A percentile compares a stretch with the other conserved stretches of the same genome.
Conservation (phyloP, 345 rosid genomes). For the Euphorbia peplus region DNA sequence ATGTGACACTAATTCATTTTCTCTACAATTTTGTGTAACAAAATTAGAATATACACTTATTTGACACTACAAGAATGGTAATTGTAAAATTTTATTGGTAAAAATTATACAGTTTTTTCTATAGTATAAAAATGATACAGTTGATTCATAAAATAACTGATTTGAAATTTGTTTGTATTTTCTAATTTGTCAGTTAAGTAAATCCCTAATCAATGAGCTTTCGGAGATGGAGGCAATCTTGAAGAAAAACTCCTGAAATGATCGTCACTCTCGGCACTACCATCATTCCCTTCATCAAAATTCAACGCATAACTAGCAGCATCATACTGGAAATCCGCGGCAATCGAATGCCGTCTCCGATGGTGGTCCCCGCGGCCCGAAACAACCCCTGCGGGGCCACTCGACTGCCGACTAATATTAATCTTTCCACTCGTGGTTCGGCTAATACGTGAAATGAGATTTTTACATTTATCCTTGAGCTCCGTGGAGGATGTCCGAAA, state of each 20-base stretch:
- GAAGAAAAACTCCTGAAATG: slow-evolving; percentile 25
- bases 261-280: not conserved
- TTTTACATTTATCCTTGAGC: slow-evolving; percentile 22
- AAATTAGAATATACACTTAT: too few species aligned
- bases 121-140: too few species aligned
- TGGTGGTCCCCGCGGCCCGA: not conserved
- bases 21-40: too few species aligned
- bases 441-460: slow-evolving; percentile 25
- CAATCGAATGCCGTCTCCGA: slow-evolving; percentile 27
- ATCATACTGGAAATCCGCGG: slow-evolving; percentile 36
- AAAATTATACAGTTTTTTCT: too few species aligned
- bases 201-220: not conserved
- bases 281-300: slow-evolving; percentile 35
- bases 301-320: slow-evolving; percentile 44
- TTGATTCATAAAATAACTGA: too few species aligned
- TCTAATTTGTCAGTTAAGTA: too few species aligned
- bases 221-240: slow-evolving; percentile 35
- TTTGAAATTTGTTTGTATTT: too few species aligned
- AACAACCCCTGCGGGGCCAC: too few species aligned
- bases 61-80: too few species aligned
- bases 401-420: not conserved
- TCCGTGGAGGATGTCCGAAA: slow-evolving; percentile 16
- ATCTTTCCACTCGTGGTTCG: not conserved
- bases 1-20: too few species aligned
- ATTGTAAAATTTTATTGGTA: too few species aligned